These are phyloP conservation scores for Pezicula radicicola DNA, from an alignment of 2,329 filamentous ascomycete species.

Conservation along the genomic window DNA sequence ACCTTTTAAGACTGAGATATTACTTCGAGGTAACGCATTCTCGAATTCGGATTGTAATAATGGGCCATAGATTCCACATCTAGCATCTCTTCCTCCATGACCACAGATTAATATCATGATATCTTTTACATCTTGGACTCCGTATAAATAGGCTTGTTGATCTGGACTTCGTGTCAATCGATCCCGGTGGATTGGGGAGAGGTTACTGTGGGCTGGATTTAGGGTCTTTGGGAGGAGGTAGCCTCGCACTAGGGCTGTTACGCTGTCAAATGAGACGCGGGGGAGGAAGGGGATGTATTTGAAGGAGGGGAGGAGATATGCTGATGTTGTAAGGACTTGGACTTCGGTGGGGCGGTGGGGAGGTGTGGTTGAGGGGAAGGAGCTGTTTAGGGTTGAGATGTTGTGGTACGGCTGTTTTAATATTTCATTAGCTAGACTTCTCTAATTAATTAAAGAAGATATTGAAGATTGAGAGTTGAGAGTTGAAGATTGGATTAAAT, in stretches of 20 bases:
- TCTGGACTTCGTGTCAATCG: slow-evolving; percentile 47
- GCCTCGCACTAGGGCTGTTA: slow-evolving; percentile 58
- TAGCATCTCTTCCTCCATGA: slow-evolving; percentile 75
- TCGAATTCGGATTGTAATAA: slow-evolving; percentile 70
- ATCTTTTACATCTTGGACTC: slow-evolving; percentile 61
- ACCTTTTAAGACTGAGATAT: slow-evolving; percentile 45
- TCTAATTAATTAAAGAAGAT: background rate
- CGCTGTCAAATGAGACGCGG: slow-evolving; percentile 53
- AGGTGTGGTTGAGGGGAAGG: slow-evolving; percentile 51
- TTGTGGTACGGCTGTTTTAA: slow-evolving; percentile 73
- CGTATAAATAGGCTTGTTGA: slow-evolving; percentile 48
- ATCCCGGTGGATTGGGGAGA: slow-evolving; percentile 57
- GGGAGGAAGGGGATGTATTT: slow-evolving; percentile 73
- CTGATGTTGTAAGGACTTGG: slow-evolving; percentile 54
- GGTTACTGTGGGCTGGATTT: slow-evolving; percentile 54
- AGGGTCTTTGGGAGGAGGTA: slow-evolving; percentile 63
- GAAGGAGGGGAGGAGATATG: slow-evolving; percentile 80
- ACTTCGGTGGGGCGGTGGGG: slow-evolving; percentile 18
- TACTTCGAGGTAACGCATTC: slow-evolving; percentile 47
- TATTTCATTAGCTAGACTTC: background rate
- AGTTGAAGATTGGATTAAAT: background rate
- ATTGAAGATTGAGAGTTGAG: too few species aligned
- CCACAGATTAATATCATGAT: slow-evolving; percentile 84
- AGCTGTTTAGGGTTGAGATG: slow-evolving; percentile 72
- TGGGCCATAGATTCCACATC: slow-evolving; percentile 81